Base-by-base conservation (phyloP, 73 alveolate genomes). In the Stentor roeselii region DNA sequence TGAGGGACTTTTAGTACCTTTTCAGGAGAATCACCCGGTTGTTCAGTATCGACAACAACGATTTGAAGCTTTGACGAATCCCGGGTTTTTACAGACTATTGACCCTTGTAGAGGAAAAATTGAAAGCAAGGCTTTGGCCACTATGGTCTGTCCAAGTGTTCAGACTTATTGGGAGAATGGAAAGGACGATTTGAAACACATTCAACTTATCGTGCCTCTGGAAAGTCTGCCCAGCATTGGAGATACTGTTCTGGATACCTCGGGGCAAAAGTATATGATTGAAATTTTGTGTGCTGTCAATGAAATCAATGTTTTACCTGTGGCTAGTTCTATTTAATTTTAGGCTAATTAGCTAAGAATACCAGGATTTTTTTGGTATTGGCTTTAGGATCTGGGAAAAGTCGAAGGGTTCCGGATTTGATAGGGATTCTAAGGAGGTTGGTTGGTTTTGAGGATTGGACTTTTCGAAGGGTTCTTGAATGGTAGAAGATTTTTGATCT, bases 281-380 rank as follows among this genome's bases (percentile, higher is more conserved):
- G 80, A 67, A 67, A 67, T 67, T 21, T 15, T 67, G n/a, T 67
- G 80, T 40, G 34, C n/a, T 14, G 80, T 67, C 34, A 21, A 21
- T 67, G 80, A 67, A 27, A 32, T 67, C 41, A 67, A 67, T n/a
- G 80, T 67, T 67, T 34, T 67, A 27, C 80, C 80, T 67, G 34
- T 67, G 34, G 21, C 80, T 30, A 21, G 34, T 21, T 21, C 34
- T 14, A 67, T 0, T 67, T 67, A 32, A 67, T n/a, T n/a, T n/a
- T n/a, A n/a, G n/a, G n/a, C n/a, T n/a, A n/a, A n/a, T n/a, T n/a
- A n/a, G n/a, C n/a, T n/a, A n/a, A n/a, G n/a, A n/a, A n/a, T n/a
- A n/a, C n/a, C n/a, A n/a, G n/a, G n/a, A n/a, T n/a, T n/a, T n/a
- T n/a, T n/a, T n/a, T n/a, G n/a, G n/a, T n/a, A n/a, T n/a, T n/a